Conservation (phyloP, 2,329 filamentous ascomycete species). For the Zasmidium cellare region DNA sequence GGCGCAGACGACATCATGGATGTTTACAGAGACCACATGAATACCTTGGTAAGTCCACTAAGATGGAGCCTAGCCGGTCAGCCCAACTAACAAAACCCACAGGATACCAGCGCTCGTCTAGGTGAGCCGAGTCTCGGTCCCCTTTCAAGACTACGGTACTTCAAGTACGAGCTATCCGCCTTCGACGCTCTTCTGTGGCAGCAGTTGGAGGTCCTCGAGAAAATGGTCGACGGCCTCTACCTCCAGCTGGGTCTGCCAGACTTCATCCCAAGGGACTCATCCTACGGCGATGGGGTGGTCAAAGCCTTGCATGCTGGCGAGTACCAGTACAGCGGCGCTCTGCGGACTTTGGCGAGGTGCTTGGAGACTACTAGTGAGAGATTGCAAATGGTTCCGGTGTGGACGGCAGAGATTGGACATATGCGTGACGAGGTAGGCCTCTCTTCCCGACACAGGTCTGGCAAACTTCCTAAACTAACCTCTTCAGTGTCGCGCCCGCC, state of each 20-base stretch:
- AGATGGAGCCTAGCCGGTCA: background rate
- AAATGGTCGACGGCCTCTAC: background rate
- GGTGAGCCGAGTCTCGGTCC: background rate
- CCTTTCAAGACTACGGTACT: background rate
- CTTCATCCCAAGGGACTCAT: no score
- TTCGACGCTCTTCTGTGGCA: background rate
- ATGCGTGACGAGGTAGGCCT: background rate
- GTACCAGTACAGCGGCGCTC: background rate
- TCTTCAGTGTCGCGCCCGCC: background rate
- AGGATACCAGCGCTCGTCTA: background rate
- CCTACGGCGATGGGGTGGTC: no score
- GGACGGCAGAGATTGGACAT: background rate
- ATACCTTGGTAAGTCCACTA: background rate
- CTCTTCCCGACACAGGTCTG: background rate
- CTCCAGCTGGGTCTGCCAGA: no score
- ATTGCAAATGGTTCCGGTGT: background rate
- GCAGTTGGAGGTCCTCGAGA: background rate
- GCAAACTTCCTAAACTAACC: background rate
- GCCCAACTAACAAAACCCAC: background rate
- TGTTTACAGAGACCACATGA: background rate
- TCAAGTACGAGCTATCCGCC: background rate
- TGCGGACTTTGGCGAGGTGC: background rate
- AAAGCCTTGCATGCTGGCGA: no score
- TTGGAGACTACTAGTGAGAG: background rate
- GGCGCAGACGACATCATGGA: background rate